These are phyloP conservation scores for Hirschfeldia incana DNA, from an alignment of 345 rosid genomes.

Conservation along the genomic window DNA sequence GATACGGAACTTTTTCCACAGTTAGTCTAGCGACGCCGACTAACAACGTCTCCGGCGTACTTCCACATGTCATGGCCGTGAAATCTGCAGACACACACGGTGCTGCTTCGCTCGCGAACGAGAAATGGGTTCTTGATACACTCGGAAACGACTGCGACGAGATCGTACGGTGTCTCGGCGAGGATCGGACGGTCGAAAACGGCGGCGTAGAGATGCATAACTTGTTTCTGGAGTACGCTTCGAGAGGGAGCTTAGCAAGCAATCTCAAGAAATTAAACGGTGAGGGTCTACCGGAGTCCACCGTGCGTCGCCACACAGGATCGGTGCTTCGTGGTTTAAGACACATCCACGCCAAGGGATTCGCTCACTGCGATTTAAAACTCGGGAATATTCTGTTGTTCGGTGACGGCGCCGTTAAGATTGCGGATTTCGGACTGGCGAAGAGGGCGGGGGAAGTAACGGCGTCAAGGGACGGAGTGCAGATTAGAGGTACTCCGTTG, in stretches of 20 bases:
- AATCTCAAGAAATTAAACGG: constrained; percentile 34
- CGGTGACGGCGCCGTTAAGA: constrained; percentile 47
- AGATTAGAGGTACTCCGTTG: constrained; percentile 73
- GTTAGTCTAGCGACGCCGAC: constrained; percentile 51
- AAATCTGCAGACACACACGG: constrained; percentile 52
- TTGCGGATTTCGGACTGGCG: constrained; percentile 80
- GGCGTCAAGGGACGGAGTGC: constrained; percentile 21
- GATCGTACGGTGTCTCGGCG: constrained; percentile 60
- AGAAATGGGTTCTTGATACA: constrained; percentile 45
- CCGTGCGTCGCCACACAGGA: constrained; percentile 50
- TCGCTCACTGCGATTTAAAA: constrained; percentile 72
- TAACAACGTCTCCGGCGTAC: constrained; percentile 3
- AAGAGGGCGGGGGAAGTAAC: constrained; percentile 41
- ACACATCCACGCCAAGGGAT: constrained; percentile 64
- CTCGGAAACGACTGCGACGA: constrained; percentile 48
- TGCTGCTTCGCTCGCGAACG: constrained; percentile 51
- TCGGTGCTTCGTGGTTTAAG: constrained; percentile 57
- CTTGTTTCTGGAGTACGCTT: constrained; percentile 70
- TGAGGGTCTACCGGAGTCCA: constrained; percentile 50
- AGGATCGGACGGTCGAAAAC: constrained; percentile 41
- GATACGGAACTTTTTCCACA: constrained; percentile 66
- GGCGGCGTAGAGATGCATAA: constrained; percentile 52
- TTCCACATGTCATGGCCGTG: constrained; percentile 59
- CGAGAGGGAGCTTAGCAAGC: constrained; percentile 62
- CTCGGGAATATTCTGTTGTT: constrained; percentile 60